Evolutionary conservation across 2,329 filamentous ascomycete species (phyloP).

Genomic region (Epichloe hybrida): DNA sequence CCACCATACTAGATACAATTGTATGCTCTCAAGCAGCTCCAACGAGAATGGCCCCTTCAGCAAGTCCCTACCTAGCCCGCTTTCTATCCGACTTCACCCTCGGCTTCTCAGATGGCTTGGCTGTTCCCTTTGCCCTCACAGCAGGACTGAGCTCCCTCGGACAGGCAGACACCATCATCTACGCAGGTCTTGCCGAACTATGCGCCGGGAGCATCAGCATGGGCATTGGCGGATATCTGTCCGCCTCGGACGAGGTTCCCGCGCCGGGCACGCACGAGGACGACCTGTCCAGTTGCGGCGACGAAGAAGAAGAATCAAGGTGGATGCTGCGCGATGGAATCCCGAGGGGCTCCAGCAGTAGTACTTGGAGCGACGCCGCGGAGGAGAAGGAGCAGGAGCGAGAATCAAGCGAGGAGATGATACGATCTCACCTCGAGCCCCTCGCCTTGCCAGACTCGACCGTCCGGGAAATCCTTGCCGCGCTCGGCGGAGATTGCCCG

Average conservation of each 20-base stretch:
- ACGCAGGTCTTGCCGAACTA: constrained; percentile 56
- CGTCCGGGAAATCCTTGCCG: constrained; percentile 13
- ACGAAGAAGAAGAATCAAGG: constrained; percentile 12
- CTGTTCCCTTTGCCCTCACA: constrained; percentile 61
- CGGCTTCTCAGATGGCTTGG: constrained; percentile 61
- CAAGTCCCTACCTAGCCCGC: constrained; percentile 18
- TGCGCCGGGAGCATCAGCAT: constrained; percentile 61
- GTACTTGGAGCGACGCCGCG: constrained; percentile 3
- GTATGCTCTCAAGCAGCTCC: too few relatives aligned
- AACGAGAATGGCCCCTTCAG: not conserved
- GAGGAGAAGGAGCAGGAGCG: constrained; percentile 4
- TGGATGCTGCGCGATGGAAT: constrained; percentile 14
- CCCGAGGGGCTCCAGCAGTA: not conserved
- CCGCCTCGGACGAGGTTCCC: constrained; percentile 31
- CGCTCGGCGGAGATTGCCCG: constrained; percentile 13
- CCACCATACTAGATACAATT: too few relatives aligned
- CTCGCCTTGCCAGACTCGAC: constrained; percentile 14
- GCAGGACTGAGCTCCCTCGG: constrained; percentile 52
- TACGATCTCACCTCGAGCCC: constrained; percentile 21
- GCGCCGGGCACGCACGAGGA: not conserved
- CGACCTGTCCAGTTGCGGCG: constrained; percentile 31
- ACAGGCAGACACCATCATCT: constrained; percentile 47
- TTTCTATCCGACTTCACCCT: constrained; percentile 55
- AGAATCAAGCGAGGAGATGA: constrained; percentile 6
- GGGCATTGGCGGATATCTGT: constrained; percentile 58